Base-by-base conservation (phyloP, 495 filamentous ascomycete genomes). In the Corynascus novoguineensis region DNA sequence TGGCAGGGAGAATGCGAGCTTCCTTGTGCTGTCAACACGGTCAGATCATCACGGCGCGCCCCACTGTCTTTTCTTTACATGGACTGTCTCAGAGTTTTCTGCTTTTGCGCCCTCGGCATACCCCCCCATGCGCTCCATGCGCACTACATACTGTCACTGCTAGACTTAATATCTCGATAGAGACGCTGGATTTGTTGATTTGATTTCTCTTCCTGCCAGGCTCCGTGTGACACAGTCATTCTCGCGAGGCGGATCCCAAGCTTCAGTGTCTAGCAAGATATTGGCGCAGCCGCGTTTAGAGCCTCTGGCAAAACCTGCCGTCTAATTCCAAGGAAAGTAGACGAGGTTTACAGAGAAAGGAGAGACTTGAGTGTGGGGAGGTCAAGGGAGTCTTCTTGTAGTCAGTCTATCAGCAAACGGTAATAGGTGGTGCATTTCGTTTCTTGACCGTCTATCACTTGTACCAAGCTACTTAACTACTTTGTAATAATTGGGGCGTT, bases 121-220 rank as follows among this genome's bases (percentile, higher is more conserved):
- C 54, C 28, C 61, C 15, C 17, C 15, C 44, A 17, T 27, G 44
- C 25, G 24, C 15, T 11, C 17, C 34, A 35, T 34, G 34, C 32
- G 31, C 59, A 47, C 55, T 63, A 62, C 63, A 60, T 63, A 67
- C 12, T 50, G 60, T 62, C 54, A 60, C 64, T 46, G 47, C 61
- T 70, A 70, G 67, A 68, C 44, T 70, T 70, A 70, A 70, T 70
- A 70, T 63, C 59, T 61, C 38, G 65, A 50, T 41, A 59, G 50
- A 60, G 48, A 60, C 60, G 58, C 53, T 60, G 50, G 53, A 50
- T 61, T 47, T 59, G 45, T 35, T 50, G 35, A 32, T 24, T 46
- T 29, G 21, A 9, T 27, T 46, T 21, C 42, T 31, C 21, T 19
- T 55, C 29, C 22, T 21, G 17, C 12, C 15, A 41, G 1, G n/a